A percentile compares a stretch with the other conserved stretches of the same genome.
Evolutionary conservation across 805 yeast species (phyloP).

Genomic region (Hanseniaspora lachancei): DNA sequence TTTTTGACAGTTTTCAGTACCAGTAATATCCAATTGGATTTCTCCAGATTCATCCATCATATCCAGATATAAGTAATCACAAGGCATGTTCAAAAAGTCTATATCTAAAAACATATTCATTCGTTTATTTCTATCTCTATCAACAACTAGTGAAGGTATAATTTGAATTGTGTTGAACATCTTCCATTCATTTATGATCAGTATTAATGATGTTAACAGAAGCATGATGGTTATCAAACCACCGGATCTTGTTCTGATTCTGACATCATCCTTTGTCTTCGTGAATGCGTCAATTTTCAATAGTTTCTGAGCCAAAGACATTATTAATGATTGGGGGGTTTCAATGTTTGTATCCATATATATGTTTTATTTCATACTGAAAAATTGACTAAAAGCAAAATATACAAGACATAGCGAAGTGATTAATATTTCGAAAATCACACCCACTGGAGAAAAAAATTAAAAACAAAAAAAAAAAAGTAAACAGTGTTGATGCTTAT

Average conservation of each 20-base stretch:
- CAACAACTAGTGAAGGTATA: conserved; percentile 79
- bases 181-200: conserved; percentile 61
- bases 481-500: neutral
- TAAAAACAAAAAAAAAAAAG: neutral
- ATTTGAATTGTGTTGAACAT: conserved; percentile 57
- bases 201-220: conserved; percentile 42
- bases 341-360: no score
- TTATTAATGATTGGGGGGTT: neutral
- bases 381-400: neutral
- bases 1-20: conserved; percentile 16
- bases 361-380: no score
- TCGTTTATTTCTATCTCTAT: conserved; percentile 61
- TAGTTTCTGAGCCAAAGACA: conserved; percentile 9
- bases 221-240: conserved; percentile 76
- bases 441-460: neutral
- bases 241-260: conserved; percentile 77
- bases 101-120: conserved; percentile 72
- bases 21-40: conserved; percentile 55
- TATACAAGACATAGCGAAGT: neutral
- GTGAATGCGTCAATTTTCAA: conserved; percentile 66
- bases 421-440: neutral
- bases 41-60: conserved; percentile 85
- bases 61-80: conserved; percentile 70
- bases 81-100: conserved; percentile 73
- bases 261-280: conserved; percentile 87